phyloP scores from a whole-genome alignment of 768 basidiomycete species.

The Rhizopogon vinicolor region DNA sequence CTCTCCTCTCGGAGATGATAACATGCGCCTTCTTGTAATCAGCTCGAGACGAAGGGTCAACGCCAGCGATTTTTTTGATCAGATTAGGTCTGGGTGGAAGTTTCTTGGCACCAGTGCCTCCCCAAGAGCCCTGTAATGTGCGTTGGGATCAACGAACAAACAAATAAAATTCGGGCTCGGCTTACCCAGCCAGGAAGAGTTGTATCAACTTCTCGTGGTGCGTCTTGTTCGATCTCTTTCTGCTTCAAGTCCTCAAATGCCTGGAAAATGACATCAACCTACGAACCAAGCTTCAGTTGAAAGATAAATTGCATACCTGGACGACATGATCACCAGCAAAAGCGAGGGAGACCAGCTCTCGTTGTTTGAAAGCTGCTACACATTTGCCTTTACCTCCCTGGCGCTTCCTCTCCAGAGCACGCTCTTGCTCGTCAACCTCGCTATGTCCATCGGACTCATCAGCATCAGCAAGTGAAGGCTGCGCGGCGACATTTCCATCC shows the following conservation, averaged over 20 bases:
- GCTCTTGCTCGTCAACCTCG: conserved; percentile 70
- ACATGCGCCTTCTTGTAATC: conserved; percentile 85
- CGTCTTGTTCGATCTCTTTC: conserved; percentile 79
- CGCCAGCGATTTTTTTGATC: conserved; percentile 78
- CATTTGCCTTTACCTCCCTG: conserved; percentile 33
- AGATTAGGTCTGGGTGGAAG: conserved; percentile 60
- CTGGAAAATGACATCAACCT: conserved; percentile 32
- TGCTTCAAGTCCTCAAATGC: conserved; percentile 85
- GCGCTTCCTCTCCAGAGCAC: conserved; percentile 39
- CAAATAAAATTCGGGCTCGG: background rate
- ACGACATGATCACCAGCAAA: conserved; percentile 98
- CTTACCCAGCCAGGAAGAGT: conserved; percentile 92
- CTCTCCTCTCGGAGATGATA: conserved; percentile 93
- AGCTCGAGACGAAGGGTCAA: conserved; percentile 73
- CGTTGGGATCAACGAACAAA: background rate
- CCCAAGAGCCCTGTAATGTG: conserved; percentile 78
- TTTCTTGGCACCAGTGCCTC: conserved; percentile 67
- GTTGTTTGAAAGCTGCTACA: conserved; percentile 76
- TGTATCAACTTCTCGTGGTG: conserved; percentile 82
- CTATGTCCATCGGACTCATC: conserved; percentile 56
- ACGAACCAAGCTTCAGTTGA: background rate
- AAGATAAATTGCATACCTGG: conserved; percentile 45
- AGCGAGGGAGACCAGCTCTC: conserved; percentile 88
- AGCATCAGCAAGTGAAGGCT: conserved; percentile 11
- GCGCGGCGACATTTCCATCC: background rate